Percentiles rank a stretch among this genome's conserved stretches.
phyloP scores from a whole-genome alignment of 2,329 filamentous ascomycete genomes.

The Thielaviopsis euricoi region DNA sequence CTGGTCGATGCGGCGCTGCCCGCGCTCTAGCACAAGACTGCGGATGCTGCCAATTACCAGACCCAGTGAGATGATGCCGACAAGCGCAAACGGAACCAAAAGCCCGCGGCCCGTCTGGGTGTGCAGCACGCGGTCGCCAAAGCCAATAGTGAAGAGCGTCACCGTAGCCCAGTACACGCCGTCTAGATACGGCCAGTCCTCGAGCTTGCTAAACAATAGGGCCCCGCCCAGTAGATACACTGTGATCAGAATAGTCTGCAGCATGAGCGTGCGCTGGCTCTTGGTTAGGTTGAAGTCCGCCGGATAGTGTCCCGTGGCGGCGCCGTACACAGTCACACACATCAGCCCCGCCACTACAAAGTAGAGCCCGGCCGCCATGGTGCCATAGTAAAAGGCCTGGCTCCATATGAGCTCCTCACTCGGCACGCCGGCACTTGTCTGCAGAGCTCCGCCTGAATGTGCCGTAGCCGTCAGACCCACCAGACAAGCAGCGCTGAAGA shows the following conservation, averaged over 20 bases:
- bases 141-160: constrained; percentile 47
- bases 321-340: constrained; percentile 64
- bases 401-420: constrained; percentile 45
- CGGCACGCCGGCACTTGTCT: constrained; percentile 15
- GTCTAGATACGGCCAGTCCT: constrained; percentile 63
- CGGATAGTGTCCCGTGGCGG: constrained; percentile 50
- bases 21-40: constrained; percentile 43
- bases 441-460: constrained; percentile 32
- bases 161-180: constrained; percentile 67
- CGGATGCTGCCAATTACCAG: constrained; percentile 69
- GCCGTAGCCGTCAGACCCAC: constrained; percentile 51
- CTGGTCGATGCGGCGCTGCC: constrained; percentile 34
- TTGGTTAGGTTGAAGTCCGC: constrained; percentile 65
- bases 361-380: constrained; percentile 67
- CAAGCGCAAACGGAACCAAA: constrained; percentile 66
- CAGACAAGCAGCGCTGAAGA: constrained; percentile 46
- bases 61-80: constrained; percentile 73
- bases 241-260: constrained; percentile 78
- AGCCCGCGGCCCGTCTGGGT: constrained; percentile 48
- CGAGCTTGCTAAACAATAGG: constrained; percentile 54
- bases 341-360: constrained; percentile 63
- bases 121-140: constrained; percentile 35
- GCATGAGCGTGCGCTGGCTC: constrained; percentile 71
- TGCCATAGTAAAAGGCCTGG: constrained; percentile 74
- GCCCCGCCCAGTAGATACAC: constrained; percentile 67